Conservation (phyloP, 2,329 filamentous ascomycete species). For the Fonsecaea multimorphosa region DNA sequence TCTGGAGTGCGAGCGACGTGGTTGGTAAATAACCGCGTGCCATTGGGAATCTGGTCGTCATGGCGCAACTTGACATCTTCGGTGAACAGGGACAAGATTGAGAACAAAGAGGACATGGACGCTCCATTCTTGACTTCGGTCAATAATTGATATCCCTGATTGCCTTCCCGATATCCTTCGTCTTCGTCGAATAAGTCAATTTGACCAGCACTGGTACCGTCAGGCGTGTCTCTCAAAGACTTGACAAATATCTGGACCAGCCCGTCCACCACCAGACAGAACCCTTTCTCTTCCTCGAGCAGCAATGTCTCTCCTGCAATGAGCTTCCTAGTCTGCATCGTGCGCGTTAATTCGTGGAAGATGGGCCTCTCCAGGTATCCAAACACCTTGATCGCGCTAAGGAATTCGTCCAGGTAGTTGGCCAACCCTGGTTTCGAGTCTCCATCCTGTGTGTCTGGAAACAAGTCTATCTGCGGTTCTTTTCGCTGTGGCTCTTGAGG, state of each 20-base stretch:
- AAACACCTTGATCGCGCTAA: slow-evolving; percentile 99
- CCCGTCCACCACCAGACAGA: slow-evolving; percentile 95
- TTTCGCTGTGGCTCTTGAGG: slow-evolving; percentile 95
- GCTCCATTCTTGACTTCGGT: slow-evolving; percentile 98
- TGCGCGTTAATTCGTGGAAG: slow-evolving; percentile 95
- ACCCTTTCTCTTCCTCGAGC: slow-evolving; percentile 96
- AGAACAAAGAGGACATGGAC: slow-evolving; percentile 98
- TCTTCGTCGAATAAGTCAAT: slow-evolving; percentile 73
- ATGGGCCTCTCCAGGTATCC: slow-evolving; percentile 95
- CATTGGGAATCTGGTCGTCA: slow-evolving; percentile 53
- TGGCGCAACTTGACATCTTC: slow-evolving; percentile 85
- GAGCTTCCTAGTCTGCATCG: slow-evolving; percentile 96
- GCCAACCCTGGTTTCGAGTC: slow-evolving; percentile 87
- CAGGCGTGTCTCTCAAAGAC: slow-evolving; percentile 64
- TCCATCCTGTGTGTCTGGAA: slow-evolving; percentile 88
- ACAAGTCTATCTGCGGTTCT: slow-evolving; percentile 92
- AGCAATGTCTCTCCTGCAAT: slow-evolving; percentile 95
- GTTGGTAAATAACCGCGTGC: slow-evolving; percentile 45
- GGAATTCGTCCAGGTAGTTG: slow-evolving; percentile 97
- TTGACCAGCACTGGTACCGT: slow-evolving; percentile 47
- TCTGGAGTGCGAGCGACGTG: slow-evolving; percentile 44
- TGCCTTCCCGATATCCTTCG: slow-evolving; percentile 62
- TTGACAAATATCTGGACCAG: slow-evolving; percentile 98
- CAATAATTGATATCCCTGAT: slow-evolving; percentile 89
- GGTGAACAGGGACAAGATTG: slow-evolving; percentile 94